A percentile compares a stretch with the other conserved stretches of the same genome.
Conservation (phyloP, 2,329 filamentous ascomycete species). For the Fusarium sp. region DNA sequence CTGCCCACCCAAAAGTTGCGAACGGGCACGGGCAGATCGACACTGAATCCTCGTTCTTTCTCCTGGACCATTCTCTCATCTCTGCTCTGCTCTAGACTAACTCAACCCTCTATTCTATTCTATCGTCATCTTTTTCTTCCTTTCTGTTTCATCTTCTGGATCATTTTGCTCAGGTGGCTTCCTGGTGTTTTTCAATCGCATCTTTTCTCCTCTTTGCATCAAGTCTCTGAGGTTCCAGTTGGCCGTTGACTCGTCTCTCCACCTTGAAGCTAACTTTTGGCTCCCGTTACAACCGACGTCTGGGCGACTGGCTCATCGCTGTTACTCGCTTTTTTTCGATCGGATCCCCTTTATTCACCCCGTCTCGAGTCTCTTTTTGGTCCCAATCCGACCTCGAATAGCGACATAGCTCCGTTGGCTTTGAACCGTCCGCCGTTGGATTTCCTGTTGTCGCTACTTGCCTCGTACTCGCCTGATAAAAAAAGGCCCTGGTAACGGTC, state of each 20-base stretch:
- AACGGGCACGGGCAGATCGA: conserved; percentile 27
- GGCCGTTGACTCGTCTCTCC: conserved; percentile 19
- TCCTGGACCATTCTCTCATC: conserved; percentile 23
- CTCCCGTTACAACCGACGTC: conserved; percentile 37
- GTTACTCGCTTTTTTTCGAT: conserved; percentile 29
- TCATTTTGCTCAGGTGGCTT: conserved; percentile 31
- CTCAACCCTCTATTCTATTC: conserved; percentile 5
- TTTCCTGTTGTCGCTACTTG: conserved; percentile 18
- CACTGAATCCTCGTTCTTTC: conserved; percentile 34
- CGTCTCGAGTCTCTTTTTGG: conserved; percentile 13
- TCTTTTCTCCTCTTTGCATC: conserved; percentile 5
- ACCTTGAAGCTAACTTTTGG: conserved; percentile 35
- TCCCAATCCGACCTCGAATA: conserved; percentile 16
- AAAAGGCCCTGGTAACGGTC: conserved; percentile 20
- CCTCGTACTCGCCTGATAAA: conserved; percentile 30
- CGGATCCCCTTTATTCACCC: conserved; percentile 28
- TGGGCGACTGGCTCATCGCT: conserved; percentile 43
- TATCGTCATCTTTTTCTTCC: neutral
- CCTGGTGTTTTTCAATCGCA: conserved; percentile 31
- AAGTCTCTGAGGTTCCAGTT: conserved; percentile 5
- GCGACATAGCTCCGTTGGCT: conserved; percentile 23
- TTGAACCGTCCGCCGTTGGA: conserved; percentile 28
- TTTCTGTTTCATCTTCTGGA: conserved; percentile 12
- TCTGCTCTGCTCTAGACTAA: conserved; percentile 12
- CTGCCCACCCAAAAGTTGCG: conserved; percentile 2